phyloP scores from a whole-genome alignment of 148 eudicot species.

The Limonium bicolor region DNA sequence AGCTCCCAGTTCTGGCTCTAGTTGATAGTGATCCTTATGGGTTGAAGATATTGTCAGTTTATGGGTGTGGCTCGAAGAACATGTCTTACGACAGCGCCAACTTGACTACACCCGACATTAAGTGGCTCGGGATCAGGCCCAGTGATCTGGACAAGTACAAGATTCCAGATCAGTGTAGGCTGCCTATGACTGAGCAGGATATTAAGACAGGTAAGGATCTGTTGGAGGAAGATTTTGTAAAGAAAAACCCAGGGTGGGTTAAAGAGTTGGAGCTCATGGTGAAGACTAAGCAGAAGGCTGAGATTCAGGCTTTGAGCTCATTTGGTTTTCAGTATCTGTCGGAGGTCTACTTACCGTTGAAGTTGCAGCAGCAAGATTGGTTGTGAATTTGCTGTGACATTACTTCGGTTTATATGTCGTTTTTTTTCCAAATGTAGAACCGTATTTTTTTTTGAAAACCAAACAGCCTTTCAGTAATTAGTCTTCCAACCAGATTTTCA shows the following conservation, averaged over 20 bases:
- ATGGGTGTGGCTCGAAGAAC: conserved; percentile 96
- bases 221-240: conserved; percentile 96
- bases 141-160: conserved; percentile 94
- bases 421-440: too few relatives aligned
- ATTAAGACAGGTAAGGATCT: conserved; percentile 91
- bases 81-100: conserved; percentile 97
- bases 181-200: conserved; percentile 97
- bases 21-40: conserved; percentile 98
- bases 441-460: too few relatives aligned
- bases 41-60: conserved; percentile 80
- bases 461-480: too few relatives aligned
- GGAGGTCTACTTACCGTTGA: conserved; percentile 84
- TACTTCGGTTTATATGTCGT: too few relatives aligned
- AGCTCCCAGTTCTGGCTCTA: conserved; percentile 74
- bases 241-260: conserved; percentile 96
- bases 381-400: conserved; percentile 34
- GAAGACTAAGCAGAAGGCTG: conserved; percentile 93
- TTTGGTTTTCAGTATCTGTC: conserved; percentile 95
- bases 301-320: conserved; percentile 89
- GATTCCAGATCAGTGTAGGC: conserved; percentile 89
- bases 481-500: too few relatives aligned
- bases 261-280: conserved; percentile 92
- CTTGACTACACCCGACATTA: conserved; percentile 86
- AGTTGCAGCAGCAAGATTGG: conserved; percentile 94
- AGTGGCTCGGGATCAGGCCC: conserved; percentile 90